These are phyloP conservation scores for Termitomyces sp. DNA, from an alignment of 768 basidiomycete genomes.

Conservation along the genomic window DNA sequence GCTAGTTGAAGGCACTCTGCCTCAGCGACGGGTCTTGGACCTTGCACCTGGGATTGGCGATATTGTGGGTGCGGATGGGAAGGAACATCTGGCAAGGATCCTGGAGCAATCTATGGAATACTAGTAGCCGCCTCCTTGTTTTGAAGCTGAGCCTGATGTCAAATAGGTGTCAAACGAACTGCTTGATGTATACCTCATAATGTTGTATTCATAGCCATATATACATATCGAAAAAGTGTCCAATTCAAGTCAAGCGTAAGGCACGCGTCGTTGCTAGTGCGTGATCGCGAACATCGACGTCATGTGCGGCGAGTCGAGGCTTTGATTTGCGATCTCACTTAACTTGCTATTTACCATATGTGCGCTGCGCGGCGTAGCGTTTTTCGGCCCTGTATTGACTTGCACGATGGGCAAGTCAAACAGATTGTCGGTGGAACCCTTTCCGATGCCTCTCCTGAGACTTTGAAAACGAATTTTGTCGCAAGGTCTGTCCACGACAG, in stretches of 20 bases:
- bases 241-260: neutral
- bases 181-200: neutral
- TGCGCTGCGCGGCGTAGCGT: constrained; percentile 38
- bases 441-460: constrained; percentile 55
- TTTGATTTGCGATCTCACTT: neutral
- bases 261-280: neutral
- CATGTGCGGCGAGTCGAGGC: neutral
- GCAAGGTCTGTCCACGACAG: constrained; percentile 54
- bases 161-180: neutral
- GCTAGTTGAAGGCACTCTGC: constrained; percentile 89
- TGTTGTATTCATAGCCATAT: neutral
- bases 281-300: constrained; percentile 1
- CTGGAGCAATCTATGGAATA: constrained; percentile 79
- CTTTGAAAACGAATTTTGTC: constrained; percentile 85
- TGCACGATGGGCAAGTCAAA: constrained; percentile 94
- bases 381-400: constrained; percentile 94
- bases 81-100: constrained; percentile 75
- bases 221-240: neutral
- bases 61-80: constrained; percentile 77
- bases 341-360: constrained; percentile 15
- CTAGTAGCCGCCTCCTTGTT: constrained; percentile 21
- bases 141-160: constrained; percentile 7
- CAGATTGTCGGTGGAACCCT: constrained; percentile 97
- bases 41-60: constrained; percentile 89
- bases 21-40: constrained; percentile 89